Evolutionary conservation across 2,329 filamentous ascomycete species (phyloP), one percentile per base, ranked within the genome.

Genomic region (Gremmenia infestans): DNA sequence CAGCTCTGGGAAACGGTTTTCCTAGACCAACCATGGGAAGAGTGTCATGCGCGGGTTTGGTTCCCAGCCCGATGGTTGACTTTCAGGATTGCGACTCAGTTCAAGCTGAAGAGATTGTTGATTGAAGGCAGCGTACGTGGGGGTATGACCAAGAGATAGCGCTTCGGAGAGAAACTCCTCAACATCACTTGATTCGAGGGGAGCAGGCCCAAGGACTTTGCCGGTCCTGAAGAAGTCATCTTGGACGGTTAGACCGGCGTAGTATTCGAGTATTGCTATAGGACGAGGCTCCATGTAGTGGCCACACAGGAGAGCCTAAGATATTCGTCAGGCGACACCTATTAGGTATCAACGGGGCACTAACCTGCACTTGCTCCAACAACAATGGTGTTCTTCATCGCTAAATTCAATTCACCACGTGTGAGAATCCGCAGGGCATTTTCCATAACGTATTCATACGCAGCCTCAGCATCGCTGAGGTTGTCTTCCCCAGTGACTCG

Each of bases 291-390:
- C 32, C 12, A 53, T 46, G 23, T 53, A 50, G 32, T 55, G 56
- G 3, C 53, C 56, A 14, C 49, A 48, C 36, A 50, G 53, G 22
- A 50, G 50, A 5, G 56, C 45, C 53, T 58, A n/a, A 40, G 25
- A 32, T 32, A 37, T 51, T 9, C 37, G 23, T 25, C 17, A 4
- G 22, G 4, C 39, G 9, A 32, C 28, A 32, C 28, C 8, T 32
- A 11, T 11, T 32, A 17, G 3, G 2, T 28, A 17, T 43, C 8
- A 23, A 35, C 11, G 32, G 12, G 25, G 40, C n/a, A 39, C 42
- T 22, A 12, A 59, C 50, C 50, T 48, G 53, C 57, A 48, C 57
- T 59, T 25, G 40, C 32, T 3, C 53, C 50, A 3, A 43, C 50
- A 15, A 56, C 50, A 28, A 59, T 47, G n/a, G 56, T 22, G 22